These are phyloP conservation scores for Phialophora macrospora DNA, from an alignment of 2,329 filamentous ascomycete genomes.

Conservation along the genomic window DNA sequence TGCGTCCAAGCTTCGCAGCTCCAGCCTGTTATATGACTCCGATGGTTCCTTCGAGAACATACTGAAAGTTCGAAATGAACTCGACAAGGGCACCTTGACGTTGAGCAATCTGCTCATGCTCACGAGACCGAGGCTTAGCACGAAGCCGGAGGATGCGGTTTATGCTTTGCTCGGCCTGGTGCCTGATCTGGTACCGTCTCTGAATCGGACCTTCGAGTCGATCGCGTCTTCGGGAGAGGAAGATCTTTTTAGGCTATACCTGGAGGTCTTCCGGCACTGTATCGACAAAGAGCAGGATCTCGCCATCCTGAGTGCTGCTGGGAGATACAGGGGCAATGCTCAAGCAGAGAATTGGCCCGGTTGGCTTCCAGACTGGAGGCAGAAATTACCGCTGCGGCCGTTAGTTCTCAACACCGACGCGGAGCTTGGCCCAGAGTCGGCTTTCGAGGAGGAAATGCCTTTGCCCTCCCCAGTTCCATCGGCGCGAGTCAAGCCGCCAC, in stretches of 20 bases:
- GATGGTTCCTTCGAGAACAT: constrained; percentile 31
- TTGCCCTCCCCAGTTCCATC: neutral
- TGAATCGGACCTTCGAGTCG: neutral
- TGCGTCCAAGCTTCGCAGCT: constrained; percentile 28
- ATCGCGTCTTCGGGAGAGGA: constrained; percentile 9
- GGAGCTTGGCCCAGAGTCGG: constrained; percentile 22
- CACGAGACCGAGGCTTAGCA: constrained; percentile 28
- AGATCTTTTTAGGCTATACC: constrained; percentile 23
- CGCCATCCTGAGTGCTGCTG: constrained; percentile 29
- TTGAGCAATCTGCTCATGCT: constrained; percentile 32
- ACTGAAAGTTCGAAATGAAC: constrained; percentile 27
- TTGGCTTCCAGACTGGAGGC: constrained; percentile 32
- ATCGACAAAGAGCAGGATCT: constrained; percentile 28
- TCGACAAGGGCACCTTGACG: constrained; percentile 28
- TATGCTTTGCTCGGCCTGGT: constrained; percentile 29
- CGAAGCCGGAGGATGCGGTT: constrained; percentile 31
- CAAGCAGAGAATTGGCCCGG: constrained; percentile 19
- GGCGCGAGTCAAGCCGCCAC: neutral
- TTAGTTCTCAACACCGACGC: constrained; percentile 21
- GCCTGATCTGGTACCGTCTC: constrained; percentile 20
- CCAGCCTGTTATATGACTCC: constrained; percentile 31
- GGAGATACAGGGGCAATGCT: constrained; percentile 27
- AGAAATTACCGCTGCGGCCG: constrained; percentile 28
- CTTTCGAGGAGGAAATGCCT: constrained; percentile 26
- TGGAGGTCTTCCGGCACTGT: constrained; percentile 25